Conservation (phyloP, 305 asterid species). For the Rubia tinctorum region DNA sequence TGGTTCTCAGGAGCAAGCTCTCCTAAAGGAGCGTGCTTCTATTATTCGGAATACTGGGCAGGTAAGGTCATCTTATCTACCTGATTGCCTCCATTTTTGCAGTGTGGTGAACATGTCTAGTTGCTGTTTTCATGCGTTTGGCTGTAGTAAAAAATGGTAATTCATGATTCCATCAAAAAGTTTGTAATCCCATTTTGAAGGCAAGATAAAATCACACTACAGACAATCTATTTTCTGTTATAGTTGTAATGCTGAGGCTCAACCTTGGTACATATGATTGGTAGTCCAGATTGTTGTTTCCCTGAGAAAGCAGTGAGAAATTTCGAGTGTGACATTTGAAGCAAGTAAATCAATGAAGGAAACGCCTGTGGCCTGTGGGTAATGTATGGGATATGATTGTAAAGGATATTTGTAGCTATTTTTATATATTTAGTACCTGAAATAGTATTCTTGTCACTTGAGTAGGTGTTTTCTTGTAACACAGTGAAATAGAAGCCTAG, state of each 20-base stretch:
- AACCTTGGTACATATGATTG: too few relatives aligned
- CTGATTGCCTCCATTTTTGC: background rate
- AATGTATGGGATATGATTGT: background rate
- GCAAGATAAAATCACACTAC: background rate
- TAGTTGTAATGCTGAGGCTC: background rate
- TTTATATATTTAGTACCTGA: background rate
- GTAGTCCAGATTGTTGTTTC: background rate
- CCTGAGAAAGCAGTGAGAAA: background rate
- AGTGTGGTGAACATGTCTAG: background rate
- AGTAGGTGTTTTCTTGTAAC: too few relatives aligned
- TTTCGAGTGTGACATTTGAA: background rate
- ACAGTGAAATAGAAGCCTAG: too few relatives aligned
- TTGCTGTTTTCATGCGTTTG: background rate
- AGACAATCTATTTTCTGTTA: conserved; percentile 2
- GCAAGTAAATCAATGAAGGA: background rate
- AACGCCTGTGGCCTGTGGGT: background rate
- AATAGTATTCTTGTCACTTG: too few relatives aligned
- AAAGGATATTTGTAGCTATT: background rate
- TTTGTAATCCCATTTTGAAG: background rate
- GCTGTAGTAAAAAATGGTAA: background rate
- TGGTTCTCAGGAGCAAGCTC: conserved; percentile 84
- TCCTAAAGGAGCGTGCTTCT: conserved; percentile 83
- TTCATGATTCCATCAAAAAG: background rate
- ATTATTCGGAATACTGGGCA: conserved; percentile 75
- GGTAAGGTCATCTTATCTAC: conserved; percentile 35